A percentile compares a stretch with the other conserved stretches of the same genome.
These are phyloP conservation scores for Pichia deserticola DNA, from an alignment of 805 yeast genomes.

Conservation along the genomic window DNA sequence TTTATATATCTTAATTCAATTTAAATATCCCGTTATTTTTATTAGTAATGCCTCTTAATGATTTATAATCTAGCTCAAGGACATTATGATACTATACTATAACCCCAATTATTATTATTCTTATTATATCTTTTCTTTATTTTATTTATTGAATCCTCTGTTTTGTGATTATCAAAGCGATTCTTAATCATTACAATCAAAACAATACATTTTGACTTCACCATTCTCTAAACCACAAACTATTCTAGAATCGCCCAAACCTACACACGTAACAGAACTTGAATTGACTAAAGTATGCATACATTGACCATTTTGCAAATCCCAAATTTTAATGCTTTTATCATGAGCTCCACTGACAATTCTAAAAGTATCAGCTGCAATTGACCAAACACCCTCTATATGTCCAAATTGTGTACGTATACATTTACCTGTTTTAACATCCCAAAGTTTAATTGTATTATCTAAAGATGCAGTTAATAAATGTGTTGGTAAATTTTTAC, in stretches of 20 bases:
- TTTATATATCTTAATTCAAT: no score
- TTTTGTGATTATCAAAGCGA: background rate
- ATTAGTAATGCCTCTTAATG: no score
- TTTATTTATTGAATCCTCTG: background rate
- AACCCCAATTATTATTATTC: no score
- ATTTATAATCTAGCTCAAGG: no score
- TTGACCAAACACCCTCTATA: conserved; percentile 97
- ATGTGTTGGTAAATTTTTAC: conserved; percentile 63
- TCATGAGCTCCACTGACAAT: conserved; percentile 95
- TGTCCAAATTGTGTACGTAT: conserved; percentile 95
- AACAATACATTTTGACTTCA: conserved; percentile 73
- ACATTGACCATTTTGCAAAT: conserved; percentile 87
- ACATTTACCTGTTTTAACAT: conserved; percentile 77
- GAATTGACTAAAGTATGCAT: conserved; percentile 87
- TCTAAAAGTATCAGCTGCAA: conserved; percentile 92
- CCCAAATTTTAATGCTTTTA: conserved; percentile 87
- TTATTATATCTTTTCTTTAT: no score
- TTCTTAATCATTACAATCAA: conserved; percentile 35
- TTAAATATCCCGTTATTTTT: no score
- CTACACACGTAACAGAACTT: conserved; percentile 58
- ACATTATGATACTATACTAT: no score
- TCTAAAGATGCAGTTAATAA: conserved; percentile 81
- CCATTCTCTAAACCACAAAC: conserved; percentile 91
- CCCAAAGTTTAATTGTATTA: conserved; percentile 92
- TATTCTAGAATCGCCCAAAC: conserved; percentile 79